Evolutionary conservation across 768 basidiomycete species (phyloP).

Genomic region (Favolaschia claudopus): DNA sequence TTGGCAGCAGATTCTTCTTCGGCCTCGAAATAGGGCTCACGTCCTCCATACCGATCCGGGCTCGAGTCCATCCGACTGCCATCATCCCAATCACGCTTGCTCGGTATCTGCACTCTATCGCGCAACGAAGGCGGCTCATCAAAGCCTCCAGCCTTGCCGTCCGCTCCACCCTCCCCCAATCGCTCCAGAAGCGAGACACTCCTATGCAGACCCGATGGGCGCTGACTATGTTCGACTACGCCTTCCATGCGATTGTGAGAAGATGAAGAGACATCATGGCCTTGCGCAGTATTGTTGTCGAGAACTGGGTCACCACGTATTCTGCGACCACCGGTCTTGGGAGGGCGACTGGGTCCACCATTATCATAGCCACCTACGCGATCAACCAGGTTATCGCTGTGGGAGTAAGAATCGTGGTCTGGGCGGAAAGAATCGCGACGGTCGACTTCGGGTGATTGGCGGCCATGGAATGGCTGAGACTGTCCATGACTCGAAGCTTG

Average conservation of each 20-base stretch:
- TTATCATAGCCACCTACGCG: slow-evolving; percentile 19
- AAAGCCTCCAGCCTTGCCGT: neutral
- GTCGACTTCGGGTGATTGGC: slow-evolving; percentile 2
- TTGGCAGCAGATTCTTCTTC: slow-evolving; percentile 13
- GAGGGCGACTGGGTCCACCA: neutral
- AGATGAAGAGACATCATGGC: slow-evolving; percentile 7
- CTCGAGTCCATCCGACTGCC: slow-evolving; percentile 5
- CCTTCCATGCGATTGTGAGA: slow-evolving; percentile 8
- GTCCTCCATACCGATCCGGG: slow-evolving; percentile 10
- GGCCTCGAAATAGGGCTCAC: slow-evolving; percentile 8
- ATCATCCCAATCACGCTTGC: slow-evolving; percentile 22
- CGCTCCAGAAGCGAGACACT: slow-evolving; percentile 16
- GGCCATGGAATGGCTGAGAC: slow-evolving; percentile 6
- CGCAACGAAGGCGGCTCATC: slow-evolving; percentile 16
- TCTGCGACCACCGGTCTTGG: slow-evolving; percentile 4
- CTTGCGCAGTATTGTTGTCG: slow-evolving; percentile 10
- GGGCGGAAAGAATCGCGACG: slow-evolving; percentile 14
- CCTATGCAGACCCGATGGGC: slow-evolving; percentile 4
- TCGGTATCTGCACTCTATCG: slow-evolving; percentile 21
- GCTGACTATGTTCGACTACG: slow-evolving; percentile 2
- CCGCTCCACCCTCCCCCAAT: neutral
- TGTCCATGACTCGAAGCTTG: slow-evolving; percentile 8
- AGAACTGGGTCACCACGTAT: slow-evolving; percentile 6
- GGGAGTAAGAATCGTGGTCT: neutral
- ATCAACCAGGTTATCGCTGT: slow-evolving; percentile 10